Percentiles rank a stretch among this genome's conserved stretches.
phyloP scores from a whole-genome alignment of 768 basidiomycete genomes.

The Termitomyces sp. region DNA sequence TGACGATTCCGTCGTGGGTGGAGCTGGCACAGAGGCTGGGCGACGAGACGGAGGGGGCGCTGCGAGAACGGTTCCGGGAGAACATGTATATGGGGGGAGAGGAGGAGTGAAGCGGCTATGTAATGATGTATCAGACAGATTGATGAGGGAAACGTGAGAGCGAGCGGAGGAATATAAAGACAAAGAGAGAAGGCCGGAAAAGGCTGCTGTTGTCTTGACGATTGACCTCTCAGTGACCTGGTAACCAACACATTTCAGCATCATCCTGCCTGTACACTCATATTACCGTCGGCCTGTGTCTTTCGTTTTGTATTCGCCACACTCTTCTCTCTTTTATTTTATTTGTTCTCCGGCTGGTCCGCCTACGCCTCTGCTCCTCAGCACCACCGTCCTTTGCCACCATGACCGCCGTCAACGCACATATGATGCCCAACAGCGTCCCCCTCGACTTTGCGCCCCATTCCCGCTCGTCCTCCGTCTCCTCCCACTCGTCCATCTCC shows the following conservation, averaged over 20 bases:
- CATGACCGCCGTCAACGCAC: constrained; percentile 74
- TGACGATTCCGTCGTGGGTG: constrained; percentile 77
- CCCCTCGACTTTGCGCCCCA: constrained; percentile 74
- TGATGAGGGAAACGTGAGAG: neutral
- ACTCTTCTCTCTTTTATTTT: constrained; percentile 17
- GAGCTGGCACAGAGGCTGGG: constrained; percentile 59
- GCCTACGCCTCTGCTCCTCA: constrained; percentile 27
- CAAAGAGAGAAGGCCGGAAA: constrained; percentile 6
- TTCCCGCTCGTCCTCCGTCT: constrained; percentile 75
- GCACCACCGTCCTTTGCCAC: constrained; percentile 32
- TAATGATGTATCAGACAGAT: constrained; percentile 10
- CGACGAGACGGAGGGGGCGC: constrained; percentile 39
- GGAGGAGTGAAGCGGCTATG: constrained; percentile 12
- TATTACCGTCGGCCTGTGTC: constrained; percentile 28
- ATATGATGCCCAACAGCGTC: constrained; percentile 61
- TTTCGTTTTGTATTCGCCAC: constrained; percentile 20
- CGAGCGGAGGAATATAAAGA: constrained; percentile 2
- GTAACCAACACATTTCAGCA: constrained; percentile 25
- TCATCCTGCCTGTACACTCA: constrained; percentile 23
- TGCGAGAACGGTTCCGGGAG: constrained; percentile 60
- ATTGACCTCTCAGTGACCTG: constrained; percentile 25
- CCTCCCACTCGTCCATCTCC: constrained; percentile 66
- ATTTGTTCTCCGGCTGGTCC: constrained; percentile 53
- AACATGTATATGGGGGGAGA: constrained; percentile 68
- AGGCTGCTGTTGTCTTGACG: constrained; percentile 37